Evolutionary conservation across 2,329 filamentous ascomycete species (phyloP).

Genomic region (Colletotrichum acutatum): DNA sequence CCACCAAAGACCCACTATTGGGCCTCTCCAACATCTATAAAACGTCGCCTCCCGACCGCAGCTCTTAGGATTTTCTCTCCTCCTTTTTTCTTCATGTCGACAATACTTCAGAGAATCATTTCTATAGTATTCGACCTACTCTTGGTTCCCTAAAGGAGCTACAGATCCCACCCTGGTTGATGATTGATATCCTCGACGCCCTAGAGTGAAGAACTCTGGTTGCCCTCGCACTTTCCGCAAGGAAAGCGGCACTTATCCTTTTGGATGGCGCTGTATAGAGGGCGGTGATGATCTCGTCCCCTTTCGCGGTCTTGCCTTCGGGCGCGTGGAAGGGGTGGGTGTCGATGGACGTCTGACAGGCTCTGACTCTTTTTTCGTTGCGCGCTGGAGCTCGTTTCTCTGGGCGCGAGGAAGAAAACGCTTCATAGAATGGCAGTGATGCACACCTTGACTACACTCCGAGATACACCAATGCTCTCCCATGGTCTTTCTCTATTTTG

Average conservation of each 20-base stretch:
- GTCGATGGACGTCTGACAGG: conserved; percentile 92
- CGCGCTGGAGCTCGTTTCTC: conserved; percentile 52
- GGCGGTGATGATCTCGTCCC: conserved; percentile 95
- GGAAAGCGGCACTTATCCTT: conserved; percentile 61
- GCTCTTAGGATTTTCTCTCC: conserved; percentile 19
- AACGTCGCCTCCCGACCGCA: not conserved
- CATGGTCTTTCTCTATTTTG: conserved; percentile 87
- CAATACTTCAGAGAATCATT: conserved; percentile 78
- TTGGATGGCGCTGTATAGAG: conserved; percentile 73
- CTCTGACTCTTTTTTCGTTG: conserved; percentile 65
- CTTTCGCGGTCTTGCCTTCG: conserved; percentile 77
- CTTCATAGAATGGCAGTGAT: not conserved
- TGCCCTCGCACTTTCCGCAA: conserved; percentile 71
- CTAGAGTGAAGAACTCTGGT: conserved; percentile 82
- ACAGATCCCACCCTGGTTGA: conserved; percentile 97
- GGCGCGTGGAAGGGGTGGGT: conserved; percentile 83
- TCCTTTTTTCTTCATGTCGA: conserved; percentile 35
- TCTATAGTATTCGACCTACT: conserved; percentile 96
- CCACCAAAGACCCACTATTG: not conserved
- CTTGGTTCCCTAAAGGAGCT: conserved; percentile 93
- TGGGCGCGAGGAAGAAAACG: conserved; percentile 62
- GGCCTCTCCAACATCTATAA: not conserved
- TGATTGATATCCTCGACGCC: conserved; percentile 89
- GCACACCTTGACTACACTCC: conserved; percentile 81
- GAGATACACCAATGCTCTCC: conserved; percentile 73